Base-by-base conservation (phyloP, 139 green algal species). In the Desmodesmus armatus region DNA sequence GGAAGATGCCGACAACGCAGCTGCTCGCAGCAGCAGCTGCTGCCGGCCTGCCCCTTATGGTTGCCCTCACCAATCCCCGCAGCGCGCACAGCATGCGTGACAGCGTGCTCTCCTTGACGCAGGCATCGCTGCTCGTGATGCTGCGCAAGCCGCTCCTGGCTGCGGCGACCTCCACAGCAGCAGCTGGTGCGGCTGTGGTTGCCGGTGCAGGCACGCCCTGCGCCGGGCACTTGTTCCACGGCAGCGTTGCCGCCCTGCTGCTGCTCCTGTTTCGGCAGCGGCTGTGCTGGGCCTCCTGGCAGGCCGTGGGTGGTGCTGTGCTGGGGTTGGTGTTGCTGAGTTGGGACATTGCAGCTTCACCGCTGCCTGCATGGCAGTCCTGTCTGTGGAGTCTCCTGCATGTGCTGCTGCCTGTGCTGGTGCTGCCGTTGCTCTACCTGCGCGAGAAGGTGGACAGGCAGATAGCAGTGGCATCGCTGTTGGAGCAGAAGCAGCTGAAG, bases 261-360 rank as follows among this genome's bases (percentile, higher is more conserved):
- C 72, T 79, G 72, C 72, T 79, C 41, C 29, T 79, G 72, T 79
- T 43, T 27, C 41, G 35, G 43, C 72, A 79, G 41, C 72, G 72
- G 43, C 47, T 79, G 40, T 63, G 25, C 23, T 79, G 72, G 72
- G 72, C 72, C 2, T 23, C 9, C 31, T 62, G 72, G n/a, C 72
- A 79, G 43, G 72, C 35, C 31, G 29, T 62, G 19, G 0, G 5
- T 79, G 43, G 4, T 79, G 72, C 43, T 79, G 44, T 51, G 43
- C 25, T 79, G 43, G 41, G 31, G 4, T 4, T 79, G 72, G 21
- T 39, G 72, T 15, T 74, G 71, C 71, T 80, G 43, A 40, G 23
- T 25, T 5, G 17, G 23, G 70, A 13, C 19, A 44, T 21, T 43
- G 72, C 72, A 41, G 72, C 72, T 23, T 43, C 49, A 39, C 27